These are phyloP conservation scores for Phytophthora foliorum DNA, from an alignment of 352 stramenopile species.

Conservation along the genomic window DNA sequence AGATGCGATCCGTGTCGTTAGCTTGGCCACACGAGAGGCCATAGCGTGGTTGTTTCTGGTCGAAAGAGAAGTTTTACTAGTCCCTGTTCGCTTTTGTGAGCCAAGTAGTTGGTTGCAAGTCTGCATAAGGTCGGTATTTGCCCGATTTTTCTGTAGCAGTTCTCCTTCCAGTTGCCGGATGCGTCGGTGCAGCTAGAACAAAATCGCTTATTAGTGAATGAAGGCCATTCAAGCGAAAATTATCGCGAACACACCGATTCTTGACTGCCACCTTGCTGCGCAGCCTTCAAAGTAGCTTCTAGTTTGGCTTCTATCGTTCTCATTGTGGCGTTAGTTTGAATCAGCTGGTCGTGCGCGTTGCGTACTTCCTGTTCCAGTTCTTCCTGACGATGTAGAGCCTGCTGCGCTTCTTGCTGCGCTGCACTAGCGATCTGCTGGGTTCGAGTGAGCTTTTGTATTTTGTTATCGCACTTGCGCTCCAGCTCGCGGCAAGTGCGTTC, in stretches of 20 bases:
- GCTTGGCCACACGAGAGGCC: constrained; percentile 15
- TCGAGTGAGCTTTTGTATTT: constrained; percentile 33
- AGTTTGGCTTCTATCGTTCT: constrained; percentile 59
- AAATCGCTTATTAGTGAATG: background rate
- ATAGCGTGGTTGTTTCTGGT: constrained; percentile 10
- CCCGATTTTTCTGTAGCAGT: constrained; percentile 43
- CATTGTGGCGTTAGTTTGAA: constrained; percentile 51
- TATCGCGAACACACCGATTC: constrained; percentile 8
- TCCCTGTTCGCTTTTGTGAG: constrained; percentile 14
- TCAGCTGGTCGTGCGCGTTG: constrained; percentile 56
- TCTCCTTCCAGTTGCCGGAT: constrained; percentile 59
- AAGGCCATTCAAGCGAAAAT: background rate
- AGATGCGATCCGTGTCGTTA: constrained; percentile 32
- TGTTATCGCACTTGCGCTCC: constrained; percentile 37
- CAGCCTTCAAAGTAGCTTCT: constrained; percentile 42
- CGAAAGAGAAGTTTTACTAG: constrained; percentile 7
- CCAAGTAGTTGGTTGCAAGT: constrained; percentile 41
- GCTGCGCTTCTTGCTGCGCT: constrained; percentile 32
- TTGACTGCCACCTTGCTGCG: constrained; percentile 20
- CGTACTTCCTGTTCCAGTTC: constrained; percentile 49
- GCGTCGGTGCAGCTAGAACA: constrained; percentile 45
- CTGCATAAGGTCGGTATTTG: constrained; percentile 44
- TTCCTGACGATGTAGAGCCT: constrained; percentile 33
- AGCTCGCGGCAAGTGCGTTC: constrained; percentile 45
- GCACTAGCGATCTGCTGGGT: constrained; percentile 31